Evolutionary conservation across 2,329 filamentous ascomycete genomes (phyloP), one percentile per base, ranked within the genome.

Genomic region (Paracorniculantispora psalliotae): DNA sequence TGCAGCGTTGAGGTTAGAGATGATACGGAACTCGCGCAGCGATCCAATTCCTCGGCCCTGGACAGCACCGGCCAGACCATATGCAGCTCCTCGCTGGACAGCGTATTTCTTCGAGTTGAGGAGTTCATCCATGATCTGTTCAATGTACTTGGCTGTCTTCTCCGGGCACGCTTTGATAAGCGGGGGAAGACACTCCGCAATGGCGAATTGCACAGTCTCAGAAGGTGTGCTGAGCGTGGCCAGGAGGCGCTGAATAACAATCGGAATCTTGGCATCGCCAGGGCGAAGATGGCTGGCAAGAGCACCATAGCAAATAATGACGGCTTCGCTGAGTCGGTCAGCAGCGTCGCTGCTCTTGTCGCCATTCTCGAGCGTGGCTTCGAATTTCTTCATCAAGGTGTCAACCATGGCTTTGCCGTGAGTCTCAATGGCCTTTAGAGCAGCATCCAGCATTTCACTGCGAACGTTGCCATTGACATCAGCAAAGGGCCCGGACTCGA

Each of bases 251-350:
- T 93, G 88, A 53, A 99, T 87, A 48, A 99, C 94, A 59, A 89
- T 86, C 1, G 92, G 91, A 51, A 97, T 85, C 67, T 96, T 92
- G 64, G 85, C 77, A 71, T 99, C 94, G n/a, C 92, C 91, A 8
- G 86, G 75, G 65, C 89, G 85, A 61, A 99, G 77, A 77, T 99
- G 94, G 54, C 90, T 86, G 46, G 92, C 94, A 39, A 99, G 78
- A 54, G 96, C 93, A 70, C 94, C 94, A 67, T 99, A 99, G 71
- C 99, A 88, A 66, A 99, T 94, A 66, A 99, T 92, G 55, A 99
- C 92, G 19, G 96, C 94, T 75, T 99, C 94, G 66, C 97, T 97
- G 63, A 97, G 89, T 61, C 91, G 85, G 72, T 99, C 96, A 19
- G 90, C 87, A 57, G 88, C 85, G 64, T 92, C 86, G 0, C 88